Base-by-base conservation (phyloP, 495 filamentous ascomycete genomes). In the Annulohypoxylon moriforme region DNA sequence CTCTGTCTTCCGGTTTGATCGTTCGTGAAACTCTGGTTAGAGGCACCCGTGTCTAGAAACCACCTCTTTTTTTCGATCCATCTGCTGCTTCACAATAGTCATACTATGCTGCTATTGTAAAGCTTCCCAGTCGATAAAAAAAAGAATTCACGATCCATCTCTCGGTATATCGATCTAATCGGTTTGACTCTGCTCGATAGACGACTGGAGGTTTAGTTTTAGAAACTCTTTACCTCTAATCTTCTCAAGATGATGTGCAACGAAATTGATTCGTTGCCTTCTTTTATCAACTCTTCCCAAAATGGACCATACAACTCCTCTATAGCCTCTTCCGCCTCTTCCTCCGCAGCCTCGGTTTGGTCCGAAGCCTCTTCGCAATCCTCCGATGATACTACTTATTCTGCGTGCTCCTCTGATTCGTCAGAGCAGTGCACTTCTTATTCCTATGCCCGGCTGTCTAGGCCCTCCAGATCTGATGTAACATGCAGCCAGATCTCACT, bases 331-430 rank as follows among this genome's bases (percentile, higher is more conserved):
- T 90, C 88, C 67, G 85, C 90, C 76, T 92, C 91, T 33, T 90
- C 91, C 22, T 93, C 92, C 29, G 88, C 88, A 46, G 86, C 90
- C 60, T 94, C 93, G 4, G 86, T 94, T 72, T 96, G 93, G 84
- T 96, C 94, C 58, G 85, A 93, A 76, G 86, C 88, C 77, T 88
- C 84, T 46, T 88, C 84, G 59, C 89, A 89, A 76, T 85, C 85
- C 57, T 87, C 85, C 7, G 81, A 83, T 61, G 82, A 82, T 66
- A 81, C 84, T 16, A 84, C 82, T 47, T 71, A 83, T 69, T 81
- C 87, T 83, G 68, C 85, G 47, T 68, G 38, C 83, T 70, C 85
- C 4, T 83, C 75, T 69, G 81, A 82, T 56, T 77, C 57, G 22
- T 72, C 70, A 62, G 83, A 85, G 62, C 72, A 77, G 61, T 78